Conservation (phyloP, 2,329 filamentous ascomycete genomes). For the Decorospora gaudefroyi region DNA sequence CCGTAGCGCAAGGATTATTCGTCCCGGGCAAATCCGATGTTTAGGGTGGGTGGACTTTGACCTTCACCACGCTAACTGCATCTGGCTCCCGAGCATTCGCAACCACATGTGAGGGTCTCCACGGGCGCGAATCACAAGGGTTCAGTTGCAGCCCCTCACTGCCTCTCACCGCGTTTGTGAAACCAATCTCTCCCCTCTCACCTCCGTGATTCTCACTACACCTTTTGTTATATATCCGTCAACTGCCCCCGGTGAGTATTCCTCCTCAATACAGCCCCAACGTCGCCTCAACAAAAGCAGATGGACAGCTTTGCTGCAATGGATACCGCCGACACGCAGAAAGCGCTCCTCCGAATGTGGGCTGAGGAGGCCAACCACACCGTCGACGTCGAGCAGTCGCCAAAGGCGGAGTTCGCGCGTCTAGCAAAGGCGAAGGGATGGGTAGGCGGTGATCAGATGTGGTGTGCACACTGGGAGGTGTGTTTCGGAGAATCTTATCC, state of each 20-base stretch:
- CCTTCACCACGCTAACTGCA: slow-evolving; percentile 8
- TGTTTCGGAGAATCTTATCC: slow-evolving; percentile 25
- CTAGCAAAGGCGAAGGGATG: slow-evolving; percentile 28
- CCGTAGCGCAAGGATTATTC: neutral
- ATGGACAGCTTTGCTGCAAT: neutral
- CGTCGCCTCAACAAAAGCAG: neutral
- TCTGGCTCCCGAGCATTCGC: slow-evolving; percentile 1
- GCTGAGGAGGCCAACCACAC: slow-evolving; percentile 16
- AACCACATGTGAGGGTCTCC: slow-evolving; percentile 8
- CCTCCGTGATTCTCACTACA: neutral
- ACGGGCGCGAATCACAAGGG: neutral
- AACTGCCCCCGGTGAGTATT: no score
- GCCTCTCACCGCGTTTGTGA: neutral
- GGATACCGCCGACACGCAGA: slow-evolving; percentile 16
- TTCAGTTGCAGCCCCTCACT: slow-evolving; percentile 5
- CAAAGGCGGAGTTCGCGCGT: slow-evolving; percentile 30
- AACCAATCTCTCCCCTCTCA: neutral
- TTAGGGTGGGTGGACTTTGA: slow-evolving; percentile 1
- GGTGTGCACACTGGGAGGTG: slow-evolving; percentile 21
- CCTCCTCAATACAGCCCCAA: neutral
- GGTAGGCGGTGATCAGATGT: slow-evolving; percentile 21
- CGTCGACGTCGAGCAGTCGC: slow-evolving; percentile 12
- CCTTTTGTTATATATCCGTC: no score
- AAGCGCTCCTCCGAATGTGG: slow-evolving; percentile 18
- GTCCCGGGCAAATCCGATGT: neutral